Percentiles rank a stretch among this genome's conserved stretches.
phyloP scores from a whole-genome alignment of 2,329 filamentous ascomycete species.

The Capronia epimyces region DNA sequence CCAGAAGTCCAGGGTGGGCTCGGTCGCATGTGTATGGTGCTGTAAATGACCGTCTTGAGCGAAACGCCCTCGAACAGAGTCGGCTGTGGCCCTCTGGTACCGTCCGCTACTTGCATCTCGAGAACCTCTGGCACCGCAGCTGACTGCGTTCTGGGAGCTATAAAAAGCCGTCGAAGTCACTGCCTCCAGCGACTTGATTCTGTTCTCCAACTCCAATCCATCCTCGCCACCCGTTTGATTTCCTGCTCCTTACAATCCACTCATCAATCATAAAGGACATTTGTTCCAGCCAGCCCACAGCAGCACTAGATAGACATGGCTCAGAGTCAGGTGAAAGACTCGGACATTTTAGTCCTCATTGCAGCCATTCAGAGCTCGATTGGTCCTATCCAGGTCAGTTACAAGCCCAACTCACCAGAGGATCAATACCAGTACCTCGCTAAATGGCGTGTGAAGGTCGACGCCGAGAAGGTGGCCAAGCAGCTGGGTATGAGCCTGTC shows the following conservation, averaged over 20 bases:
- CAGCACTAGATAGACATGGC: too few relatives aligned
- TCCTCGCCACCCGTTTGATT: not conserved
- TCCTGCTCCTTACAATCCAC: not conserved
- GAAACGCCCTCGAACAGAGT: not conserved
- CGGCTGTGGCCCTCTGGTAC: not conserved
- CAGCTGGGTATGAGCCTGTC: conserved; percentile 23
- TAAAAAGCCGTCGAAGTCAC: not conserved
- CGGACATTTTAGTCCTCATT: conserved; percentile 19
- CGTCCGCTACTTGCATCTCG: not conserved
- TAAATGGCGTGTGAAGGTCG: conserved; percentile 10
- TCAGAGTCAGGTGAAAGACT: conserved; percentile 16
- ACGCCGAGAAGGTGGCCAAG: conserved; percentile 19
- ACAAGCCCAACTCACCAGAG: not conserved
- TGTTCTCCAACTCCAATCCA: not conserved
- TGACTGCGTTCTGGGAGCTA: not conserved
- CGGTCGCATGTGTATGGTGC: not conserved
- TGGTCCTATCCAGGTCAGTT: conserved; percentile 20
- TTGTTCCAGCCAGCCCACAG: too few relatives aligned
- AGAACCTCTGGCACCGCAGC: not conserved
- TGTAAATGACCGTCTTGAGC: conserved; percentile 2
- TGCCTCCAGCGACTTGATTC: not conserved
- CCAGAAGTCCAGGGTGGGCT: not conserved
- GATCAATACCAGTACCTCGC: not conserved
- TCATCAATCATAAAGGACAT: not conserved
- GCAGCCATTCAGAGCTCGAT: conserved; percentile 23